Evolutionary conservation across 75 land plant genomes (phyloP), one percentile per base, ranked within the genome.

Genomic region (Sequoiadendron giganteum): DNA sequence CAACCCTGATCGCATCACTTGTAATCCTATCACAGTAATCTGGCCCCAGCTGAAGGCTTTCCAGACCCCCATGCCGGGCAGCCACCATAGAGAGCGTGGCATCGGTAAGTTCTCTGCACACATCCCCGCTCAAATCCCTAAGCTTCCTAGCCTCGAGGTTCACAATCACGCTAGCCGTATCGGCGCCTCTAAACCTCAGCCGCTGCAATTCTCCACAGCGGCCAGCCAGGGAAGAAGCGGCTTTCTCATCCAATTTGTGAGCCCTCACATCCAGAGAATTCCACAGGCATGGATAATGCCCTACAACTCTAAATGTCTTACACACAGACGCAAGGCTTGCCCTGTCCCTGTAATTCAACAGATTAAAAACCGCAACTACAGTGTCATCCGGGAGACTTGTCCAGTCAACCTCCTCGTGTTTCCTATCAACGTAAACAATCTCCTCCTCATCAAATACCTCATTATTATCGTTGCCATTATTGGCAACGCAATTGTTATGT

Each of bases 271-370:
- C 99, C 25, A 98, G 88, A 0, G 95, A 89, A 13, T 68, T 88
- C 98, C 99, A 98, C 5, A 95, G 86, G 86, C 93, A 96, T 1
- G 94, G 88, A 7, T 96, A 90, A 36, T 88, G 19, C 40, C 94
- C 93, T 10, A 97, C 90, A 13, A 34, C 15, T 9, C 97, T 89
- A 97, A 97, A 96, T 43, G 96, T 75, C 81, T 90, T 90, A 86
- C 99, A 98, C n/a, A 97, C 96, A 18, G 96, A 95, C 13, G 97
- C 90, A 40, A 98, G 85, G 87, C 92, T 96, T 45, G 99, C 97
- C 40, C 99, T 85, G 92, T 98, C 99, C 4, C 99, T 91, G 89
- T 96, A 95, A 90, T 93, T 95, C 65, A 98, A 86, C 45, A 90
- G 91, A 7, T 91, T 88, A 56, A 98, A 96, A 55, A 98, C 84